Evolutionary conservation across 768 basidiomycete species (phyloP).

Genomic region (Lentinula lateritia): DNA sequence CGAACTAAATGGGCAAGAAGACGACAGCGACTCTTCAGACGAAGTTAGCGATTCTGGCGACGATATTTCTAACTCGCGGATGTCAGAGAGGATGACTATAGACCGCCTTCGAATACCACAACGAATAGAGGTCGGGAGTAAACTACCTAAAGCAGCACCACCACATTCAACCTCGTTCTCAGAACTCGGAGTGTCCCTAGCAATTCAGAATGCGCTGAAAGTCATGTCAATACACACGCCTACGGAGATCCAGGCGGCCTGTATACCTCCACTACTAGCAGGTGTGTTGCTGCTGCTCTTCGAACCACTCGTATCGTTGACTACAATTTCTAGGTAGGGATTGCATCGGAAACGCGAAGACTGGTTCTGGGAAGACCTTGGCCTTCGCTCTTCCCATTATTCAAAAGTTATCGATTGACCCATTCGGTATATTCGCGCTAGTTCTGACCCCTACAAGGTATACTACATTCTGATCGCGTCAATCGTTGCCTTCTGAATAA

Average conservation of each 20-base stretch:
- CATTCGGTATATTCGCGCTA: constrained; percentile 91
- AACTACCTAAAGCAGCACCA: neutral
- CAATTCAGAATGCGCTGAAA: constrained; percentile 58
- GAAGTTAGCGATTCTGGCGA: neutral
- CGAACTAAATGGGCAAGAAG: constrained; percentile 5
- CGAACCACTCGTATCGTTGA: neutral
- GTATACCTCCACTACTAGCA: constrained; percentile 80
- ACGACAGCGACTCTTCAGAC: constrained; percentile 2
- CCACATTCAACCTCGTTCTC: constrained; percentile 35
- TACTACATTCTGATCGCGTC: constrained; percentile 11
- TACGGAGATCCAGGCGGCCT: constrained; percentile 85
- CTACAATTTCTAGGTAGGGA: constrained; percentile 62
- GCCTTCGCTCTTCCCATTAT: constrained; percentile 96
- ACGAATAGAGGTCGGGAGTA: neutral
- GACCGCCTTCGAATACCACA: neutral
- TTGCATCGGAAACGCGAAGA: constrained; percentile 97
- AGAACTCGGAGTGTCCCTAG: constrained; percentile 52
- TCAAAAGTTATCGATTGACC: constrained; percentile 81
- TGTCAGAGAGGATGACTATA: neutral
- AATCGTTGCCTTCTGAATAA: neutral
- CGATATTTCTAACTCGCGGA: neutral
- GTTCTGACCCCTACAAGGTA: constrained; percentile 94
- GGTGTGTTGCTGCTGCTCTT: constrained; percentile 36
- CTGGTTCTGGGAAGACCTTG: constrained; percentile 96
- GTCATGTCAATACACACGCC: constrained; percentile 84